Conservation (phyloP, 345 rosid species). For the Ceriops zippeliana region DNA sequence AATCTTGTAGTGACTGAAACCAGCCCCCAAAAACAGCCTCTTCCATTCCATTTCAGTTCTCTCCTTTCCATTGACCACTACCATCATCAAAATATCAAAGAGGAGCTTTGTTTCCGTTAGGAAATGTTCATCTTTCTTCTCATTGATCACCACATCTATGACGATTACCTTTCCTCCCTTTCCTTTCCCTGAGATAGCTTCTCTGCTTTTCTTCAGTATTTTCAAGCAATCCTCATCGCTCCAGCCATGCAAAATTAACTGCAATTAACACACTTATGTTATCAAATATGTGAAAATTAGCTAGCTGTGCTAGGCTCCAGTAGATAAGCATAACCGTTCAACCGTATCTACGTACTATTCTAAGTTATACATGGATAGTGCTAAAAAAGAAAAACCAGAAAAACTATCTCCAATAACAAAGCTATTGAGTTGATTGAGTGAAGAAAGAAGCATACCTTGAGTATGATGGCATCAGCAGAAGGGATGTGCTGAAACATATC, state of each 20-base stretch:
- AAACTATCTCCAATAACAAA: too few relatives aligned
- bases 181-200: slow-evolving; percentile 25
- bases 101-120: slow-evolving; percentile 37
- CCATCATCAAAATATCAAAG: slow-evolving; percentile 43
- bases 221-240: slow-evolving; percentile 44
- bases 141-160: slow-evolving; percentile 36
- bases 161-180: slow-evolving; percentile 32
- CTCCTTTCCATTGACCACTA: slow-evolving; percentile 27
- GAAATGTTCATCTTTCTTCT: slow-evolving; percentile 27
- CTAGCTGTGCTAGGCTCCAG: too few relatives aligned
- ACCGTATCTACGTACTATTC: too few relatives aligned
- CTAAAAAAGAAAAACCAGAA: too few relatives aligned
- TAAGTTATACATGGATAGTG: neutral
- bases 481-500: slow-evolving; percentile 46
- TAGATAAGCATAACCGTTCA: too few relatives aligned
- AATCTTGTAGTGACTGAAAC: slow-evolving; percentile 38
- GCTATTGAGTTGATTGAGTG: too few relatives aligned
- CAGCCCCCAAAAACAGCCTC: slow-evolving; percentile 31
- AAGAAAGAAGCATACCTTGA: slow-evolving; percentile 33
- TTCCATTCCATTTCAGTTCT: slow-evolving; percentile 44
- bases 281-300: neutral
- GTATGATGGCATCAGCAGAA: slow-evolving; percentile 35
- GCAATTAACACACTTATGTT: neutral
- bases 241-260: slow-evolving; percentile 38
- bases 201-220: slow-evolving; percentile 39